Base-by-base conservation (phyloP, 306 rosid genomes). In the Spatholobus suberectus region DNA sequence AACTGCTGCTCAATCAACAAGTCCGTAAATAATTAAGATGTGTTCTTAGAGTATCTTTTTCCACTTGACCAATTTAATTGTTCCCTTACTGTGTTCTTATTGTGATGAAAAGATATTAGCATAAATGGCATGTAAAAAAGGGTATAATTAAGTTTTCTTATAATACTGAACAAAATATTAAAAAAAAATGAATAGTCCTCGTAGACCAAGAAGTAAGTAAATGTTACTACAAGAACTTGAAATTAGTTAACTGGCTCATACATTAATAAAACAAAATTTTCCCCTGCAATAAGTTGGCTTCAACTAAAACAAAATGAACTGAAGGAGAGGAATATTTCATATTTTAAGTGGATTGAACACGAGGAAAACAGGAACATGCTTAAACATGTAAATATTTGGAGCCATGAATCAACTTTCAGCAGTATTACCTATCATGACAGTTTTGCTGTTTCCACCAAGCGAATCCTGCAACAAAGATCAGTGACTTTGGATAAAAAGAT, bases 381-480 rank as follows among this genome's bases (percentile, higher is more conserved):
- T 61, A 70, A 70, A 38, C 57, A 73, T 51, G 1, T 2, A 35
- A 63, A 10, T 40, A 61, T 71, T 55, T 35, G 69, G 34, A 63
- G 27, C 61, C 20, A 74, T 37, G 57, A 84, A 61, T 81, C 55
- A 75, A 61, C 49, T 52, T 77, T 84, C 40, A 43, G 83, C 43
- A 82, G 83, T 67, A 52, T 87, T 91, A 93, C 97, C 97, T 91
- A 93, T 91, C 97, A 93, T 93, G 69, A 93, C 91, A 54, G 97
- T 91, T 87, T 89, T 93, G 90, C 95, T 93, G 89, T 91, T 93
- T 86, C 97, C 97, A 73, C 97, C 97, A 40, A 93, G 95, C 75
- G 97, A 93, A 86, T 93, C 97, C 97, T 93, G 94, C 85, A 86
- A 82, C 78, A 47, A 70, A 70, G 84, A 78, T 15, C 37, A 80